Conservation (phyloP, 2,329 filamentous ascomycete genomes). For the Neonectria magnoliae region DNA sequence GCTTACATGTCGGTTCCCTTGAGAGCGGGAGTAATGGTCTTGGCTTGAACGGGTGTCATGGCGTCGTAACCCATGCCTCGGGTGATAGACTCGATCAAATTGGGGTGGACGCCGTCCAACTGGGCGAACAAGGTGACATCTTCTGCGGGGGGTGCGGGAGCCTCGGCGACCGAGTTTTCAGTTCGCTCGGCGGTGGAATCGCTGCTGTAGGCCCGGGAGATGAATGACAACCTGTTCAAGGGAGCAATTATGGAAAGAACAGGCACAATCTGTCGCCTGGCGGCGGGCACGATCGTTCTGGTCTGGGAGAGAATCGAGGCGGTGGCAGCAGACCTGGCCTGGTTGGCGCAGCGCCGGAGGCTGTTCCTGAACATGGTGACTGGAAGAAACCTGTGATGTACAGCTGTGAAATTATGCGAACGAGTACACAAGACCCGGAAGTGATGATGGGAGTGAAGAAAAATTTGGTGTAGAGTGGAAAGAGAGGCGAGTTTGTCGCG, state of each 20-base stretch:
- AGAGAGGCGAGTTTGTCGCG: slow-evolving; percentile 20
- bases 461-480: slow-evolving; percentile 16
- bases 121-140: slow-evolving; percentile 56
- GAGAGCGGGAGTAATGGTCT: slow-evolving; percentile 83
- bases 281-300: slow-evolving; percentile 40
- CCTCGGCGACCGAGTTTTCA: slow-evolving; percentile 12
- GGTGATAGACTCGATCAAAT: slow-evolving; percentile 75
- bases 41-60: slow-evolving; percentile 93
- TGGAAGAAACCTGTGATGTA: not conserved
- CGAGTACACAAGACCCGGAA: slow-evolving; percentile 9
- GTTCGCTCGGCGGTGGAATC: slow-evolving; percentile 47
- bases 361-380: slow-evolving; percentile 50
- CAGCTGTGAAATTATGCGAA: not conserved
- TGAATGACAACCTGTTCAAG: slow-evolving; percentile 37
- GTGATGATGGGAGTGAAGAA: slow-evolving; percentile 22
- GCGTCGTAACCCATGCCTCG: slow-evolving; percentile 77
- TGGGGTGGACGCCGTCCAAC: slow-evolving; percentile 66
- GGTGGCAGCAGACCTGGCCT: slow-evolving; percentile 47
- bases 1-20: slow-evolving; percentile 84
- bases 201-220: slow-evolving; percentile 52
- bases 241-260: slow-evolving; percentile 27
- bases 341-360: slow-evolving; percentile 52
- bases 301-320: slow-evolving; percentile 44
- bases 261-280: slow-evolving; percentile 36
- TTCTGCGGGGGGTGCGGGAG: slow-evolving; percentile 33